Evolutionary conservation across 129 eudicot species (phyloP).

Genomic region (Artemisia tridentata): DNA sequence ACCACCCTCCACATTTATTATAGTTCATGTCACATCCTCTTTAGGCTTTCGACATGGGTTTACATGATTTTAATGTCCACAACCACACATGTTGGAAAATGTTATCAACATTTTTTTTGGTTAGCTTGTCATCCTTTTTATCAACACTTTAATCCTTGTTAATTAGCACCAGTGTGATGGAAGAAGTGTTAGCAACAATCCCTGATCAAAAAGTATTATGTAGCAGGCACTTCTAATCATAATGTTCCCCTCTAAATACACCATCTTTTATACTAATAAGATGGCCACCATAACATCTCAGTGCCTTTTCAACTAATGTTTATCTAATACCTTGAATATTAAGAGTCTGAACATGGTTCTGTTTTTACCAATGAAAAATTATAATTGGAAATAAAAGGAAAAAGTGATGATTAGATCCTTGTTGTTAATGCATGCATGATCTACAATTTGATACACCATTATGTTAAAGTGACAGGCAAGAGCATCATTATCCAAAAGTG

Average conservation of each 20-base stretch:
- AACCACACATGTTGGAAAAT: slow-evolving; percentile 14
- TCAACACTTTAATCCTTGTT: slow-evolving; percentile 24
- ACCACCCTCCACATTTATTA: background rate
- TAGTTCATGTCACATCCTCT: too few species aligned
- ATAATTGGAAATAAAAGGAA: slow-evolving; percentile 5
- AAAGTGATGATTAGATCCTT: slow-evolving; percentile 31
- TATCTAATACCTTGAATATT: slow-evolving; percentile 16
- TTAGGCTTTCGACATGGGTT: background rate
- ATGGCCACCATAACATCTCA: slow-evolving; percentile 7
- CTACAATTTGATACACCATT: slow-evolving; percentile 34
- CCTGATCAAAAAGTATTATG: slow-evolving; percentile 23
- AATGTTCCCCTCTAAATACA: slow-evolving; percentile 27
- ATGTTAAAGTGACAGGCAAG: slow-evolving; percentile 38
- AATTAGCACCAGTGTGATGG: slow-evolving; percentile 20
- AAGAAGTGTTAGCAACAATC: slow-evolving; percentile 16
- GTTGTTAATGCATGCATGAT: slow-evolving; percentile 39
- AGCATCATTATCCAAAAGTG: slow-evolving; percentile 36
- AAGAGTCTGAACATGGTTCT: slow-evolving; percentile 3
- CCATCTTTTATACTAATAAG: slow-evolving; percentile 12
- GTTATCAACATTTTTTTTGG: slow-evolving; percentile 14
- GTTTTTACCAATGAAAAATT: background rate
- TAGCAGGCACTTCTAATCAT: slow-evolving; percentile 30
- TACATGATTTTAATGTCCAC: slow-evolving; percentile 20
- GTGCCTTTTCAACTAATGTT: background rate
- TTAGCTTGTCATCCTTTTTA: slow-evolving; percentile 21